Base-by-base conservation (phyloP, 139 green algal species). In the Prasinococcaceae sp. region DNA sequence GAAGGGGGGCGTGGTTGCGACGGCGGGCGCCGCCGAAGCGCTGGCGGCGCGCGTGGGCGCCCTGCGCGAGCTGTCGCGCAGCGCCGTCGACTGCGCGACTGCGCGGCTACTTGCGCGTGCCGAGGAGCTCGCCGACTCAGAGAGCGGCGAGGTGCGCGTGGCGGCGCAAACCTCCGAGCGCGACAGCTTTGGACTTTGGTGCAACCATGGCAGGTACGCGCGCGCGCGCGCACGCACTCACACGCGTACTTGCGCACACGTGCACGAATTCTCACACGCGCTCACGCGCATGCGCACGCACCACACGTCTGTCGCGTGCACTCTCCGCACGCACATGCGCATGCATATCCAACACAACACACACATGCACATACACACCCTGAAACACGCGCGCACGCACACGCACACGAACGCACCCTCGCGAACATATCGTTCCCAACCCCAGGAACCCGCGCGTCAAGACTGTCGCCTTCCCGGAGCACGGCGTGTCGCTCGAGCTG, bases 381-480 rank as follows among this genome's bases (percentile, higher is more conserved):
- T 19, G 14, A 42, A 42, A 42, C 14, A 19, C 16, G 35, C 14
- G 14, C 35, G 35, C 14, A 42, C 14, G 16, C 16, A 16, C 35
- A 42, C 14, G 35, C 35, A 19, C 16, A 42, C 35, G 16, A 19
- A 16, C 16, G 14, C 16, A 14, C 35, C 25, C 27, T 8, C 32
- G 56, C 27, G 6, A 53, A 32, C 0, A 22, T 69, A 4, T 69
- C 53, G 60, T 27, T 69, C 26, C 63, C 46, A 53, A 40, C 36
- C 35, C 46, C 28, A 63, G 58, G 27, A 69, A 69, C 47, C 60
- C 60, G 30, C 46, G 60, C 16, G 33, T 62, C 45, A 69, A 69
- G 54, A 53, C 37, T 9, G 49, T 69, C 0, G 60, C 63, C 4
- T 53, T 69, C 24, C 60, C 60, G 8, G 44, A 69, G 27, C 52